phyloP scores from a whole-genome alignment of 202 grass and related monocot species.

The Bolboschoenoplectus hybrid region DNA sequence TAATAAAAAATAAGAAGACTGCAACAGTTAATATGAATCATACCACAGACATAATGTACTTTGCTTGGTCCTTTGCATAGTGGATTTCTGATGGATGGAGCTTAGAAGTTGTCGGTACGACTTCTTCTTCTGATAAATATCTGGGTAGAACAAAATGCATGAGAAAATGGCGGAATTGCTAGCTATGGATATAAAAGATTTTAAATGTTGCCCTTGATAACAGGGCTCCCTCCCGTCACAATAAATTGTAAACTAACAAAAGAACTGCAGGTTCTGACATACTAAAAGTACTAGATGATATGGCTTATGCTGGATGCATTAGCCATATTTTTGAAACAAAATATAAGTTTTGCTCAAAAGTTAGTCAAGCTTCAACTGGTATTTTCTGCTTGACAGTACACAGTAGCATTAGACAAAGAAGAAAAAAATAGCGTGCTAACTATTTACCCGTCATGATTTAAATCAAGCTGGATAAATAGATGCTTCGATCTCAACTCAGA shows the following conservation, averaged over 20 bases:
- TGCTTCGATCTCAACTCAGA: slow-evolving; percentile 53
- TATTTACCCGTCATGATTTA: slow-evolving; percentile 72
- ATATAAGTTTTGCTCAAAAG: neutral
- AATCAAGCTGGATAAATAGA: slow-evolving; percentile 74
- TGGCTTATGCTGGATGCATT: neutral
- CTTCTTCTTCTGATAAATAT: slow-evolving; percentile 77
- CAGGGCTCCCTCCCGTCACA: neutral
- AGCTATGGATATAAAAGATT: neutral
- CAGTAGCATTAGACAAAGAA: neutral
- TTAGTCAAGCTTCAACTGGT: neutral
- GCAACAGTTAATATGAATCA: slow-evolving; percentile 40
- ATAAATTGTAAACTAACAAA: neutral
- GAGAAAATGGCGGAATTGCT: slow-evolving; percentile 17
- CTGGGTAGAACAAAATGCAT: slow-evolving; percentile 51
- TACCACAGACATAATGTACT: slow-evolving; percentile 82
- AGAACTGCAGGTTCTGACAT: neutral
- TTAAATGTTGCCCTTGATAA: neutral
- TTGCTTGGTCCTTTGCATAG: slow-evolving; percentile 79
- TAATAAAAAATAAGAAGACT: neutral
- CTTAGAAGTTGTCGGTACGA: slow-evolving; percentile 66
- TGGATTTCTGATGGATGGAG: slow-evolving; percentile 73
- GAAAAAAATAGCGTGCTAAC: neutral
- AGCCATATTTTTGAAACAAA: neutral
- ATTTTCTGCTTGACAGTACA: neutral
- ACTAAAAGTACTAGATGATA: neutral